Evolutionary conservation across 176 grass and related monocot genomes (phyloP).

Genomic region (Stipa capillata): DNA sequence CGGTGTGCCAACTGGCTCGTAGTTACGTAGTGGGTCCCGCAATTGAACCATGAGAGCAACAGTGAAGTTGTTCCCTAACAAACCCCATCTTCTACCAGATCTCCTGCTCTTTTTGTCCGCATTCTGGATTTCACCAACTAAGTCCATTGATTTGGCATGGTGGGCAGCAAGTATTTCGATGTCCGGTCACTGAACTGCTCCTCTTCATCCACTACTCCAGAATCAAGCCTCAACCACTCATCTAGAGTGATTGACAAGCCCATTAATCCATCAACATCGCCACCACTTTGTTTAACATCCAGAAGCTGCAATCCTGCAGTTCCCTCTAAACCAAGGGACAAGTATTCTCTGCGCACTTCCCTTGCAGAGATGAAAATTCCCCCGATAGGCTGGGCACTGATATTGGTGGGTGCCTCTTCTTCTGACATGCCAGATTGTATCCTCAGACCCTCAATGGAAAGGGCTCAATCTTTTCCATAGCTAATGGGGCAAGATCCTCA

Average conservation of each 20-base stretch:
- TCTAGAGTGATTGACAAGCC: slow-evolving; percentile 84
- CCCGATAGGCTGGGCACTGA: slow-evolving; percentile 58
- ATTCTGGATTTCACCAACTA: slow-evolving; percentile 42
- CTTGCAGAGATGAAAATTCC: slow-evolving; percentile 82
- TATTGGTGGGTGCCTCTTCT: slow-evolving; percentile 87
- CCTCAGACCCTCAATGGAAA: slow-evolving; percentile 90
- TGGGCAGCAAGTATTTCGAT: slow-evolving; percentile 89
- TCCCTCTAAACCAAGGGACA: slow-evolving; percentile 80
- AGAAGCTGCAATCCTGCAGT: slow-evolving; percentile 85
- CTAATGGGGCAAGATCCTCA: slow-evolving; percentile 90
- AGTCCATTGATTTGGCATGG: slow-evolving; percentile 89
- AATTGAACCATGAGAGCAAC: slow-evolving; percentile 96
- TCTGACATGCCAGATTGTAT: slow-evolving; percentile 97
- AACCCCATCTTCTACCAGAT: slow-evolving; percentile 83
- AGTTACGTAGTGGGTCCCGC: slow-evolving; percentile 79
- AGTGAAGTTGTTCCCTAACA: slow-evolving; percentile 93
- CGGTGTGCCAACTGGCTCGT: slow-evolving; percentile 81
- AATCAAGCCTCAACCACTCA: slow-evolving; percentile 96
- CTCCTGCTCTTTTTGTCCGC: slow-evolving; percentile 57
- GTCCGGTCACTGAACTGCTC: slow-evolving; percentile 70
- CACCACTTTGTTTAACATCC: slow-evolving; percentile 65
- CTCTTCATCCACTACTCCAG: slow-evolving; percentile 75
- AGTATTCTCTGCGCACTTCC: slow-evolving; percentile 47
- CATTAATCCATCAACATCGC: slow-evolving; percentile 90
- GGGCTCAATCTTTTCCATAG: slow-evolving; percentile 99